These are phyloP conservation scores for Taiozyma sp. DNA, from an alignment of 1,139 yeast genomes.

Conservation along the genomic window DNA sequence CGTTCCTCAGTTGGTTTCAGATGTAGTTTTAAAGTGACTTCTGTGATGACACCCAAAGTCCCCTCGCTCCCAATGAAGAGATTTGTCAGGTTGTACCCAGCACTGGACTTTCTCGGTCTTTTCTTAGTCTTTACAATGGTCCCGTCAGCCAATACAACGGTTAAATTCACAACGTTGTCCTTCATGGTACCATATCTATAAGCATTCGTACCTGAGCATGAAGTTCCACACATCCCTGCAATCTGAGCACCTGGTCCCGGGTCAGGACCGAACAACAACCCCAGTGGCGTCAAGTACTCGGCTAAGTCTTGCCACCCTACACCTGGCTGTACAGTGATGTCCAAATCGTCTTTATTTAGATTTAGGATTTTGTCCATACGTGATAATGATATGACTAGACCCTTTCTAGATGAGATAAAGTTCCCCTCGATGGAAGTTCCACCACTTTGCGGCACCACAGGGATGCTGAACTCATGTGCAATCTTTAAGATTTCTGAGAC, in stretches of 20 bases:
- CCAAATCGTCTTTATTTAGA: slow-evolving; percentile 53
- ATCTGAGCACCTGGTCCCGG: slow-evolving; percentile 81
- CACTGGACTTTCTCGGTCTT: slow-evolving; percentile 70
- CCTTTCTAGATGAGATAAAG: slow-evolving; percentile 56
- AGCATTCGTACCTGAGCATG: slow-evolving; percentile 76
- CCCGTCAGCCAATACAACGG: slow-evolving; percentile 78
- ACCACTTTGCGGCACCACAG: slow-evolving; percentile 75
- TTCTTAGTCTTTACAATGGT: slow-evolving; percentile 62
- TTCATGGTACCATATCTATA: slow-evolving; percentile 71
- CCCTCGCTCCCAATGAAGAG: slow-evolving; percentile 72
- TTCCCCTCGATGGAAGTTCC: slow-evolving; percentile 84
- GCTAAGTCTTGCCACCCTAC: slow-evolving; percentile 65
- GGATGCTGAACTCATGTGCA: slow-evolving; percentile 57
- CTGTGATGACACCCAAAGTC: slow-evolving; percentile 68
- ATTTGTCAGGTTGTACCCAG: slow-evolving; percentile 67
- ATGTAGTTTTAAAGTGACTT: slow-evolving; percentile 62
- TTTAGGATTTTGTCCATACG: slow-evolving; percentile 47
- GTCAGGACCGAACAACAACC: slow-evolving; percentile 59
- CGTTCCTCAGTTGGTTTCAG: slow-evolving; percentile 56
- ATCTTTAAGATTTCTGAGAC: slow-evolving; percentile 58
- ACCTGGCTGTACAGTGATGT: slow-evolving; percentile 65
- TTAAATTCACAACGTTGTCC: slow-evolving; percentile 60
- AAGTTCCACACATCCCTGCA: slow-evolving; percentile 71
- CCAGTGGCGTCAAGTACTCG: slow-evolving; percentile 43
- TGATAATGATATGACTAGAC: slow-evolving; percentile 49